Percentiles rank a stretch among this genome's conserved stretches.
phyloP scores from a whole-genome alignment of 345 rosid genomes.

The Hibiscus trionum region DNA sequence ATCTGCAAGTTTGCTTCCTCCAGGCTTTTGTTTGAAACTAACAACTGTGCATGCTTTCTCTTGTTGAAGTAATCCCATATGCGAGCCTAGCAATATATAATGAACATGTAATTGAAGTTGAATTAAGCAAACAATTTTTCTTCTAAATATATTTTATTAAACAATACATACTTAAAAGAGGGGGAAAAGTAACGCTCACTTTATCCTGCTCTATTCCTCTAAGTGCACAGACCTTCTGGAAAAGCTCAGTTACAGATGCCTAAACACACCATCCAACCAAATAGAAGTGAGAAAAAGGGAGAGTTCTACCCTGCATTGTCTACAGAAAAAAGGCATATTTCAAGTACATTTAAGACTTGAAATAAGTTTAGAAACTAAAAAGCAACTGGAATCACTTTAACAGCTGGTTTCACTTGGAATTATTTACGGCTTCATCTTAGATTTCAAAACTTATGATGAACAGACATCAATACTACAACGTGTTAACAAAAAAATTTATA shows the following conservation, averaged over 20 bases:
- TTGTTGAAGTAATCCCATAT: constrained; percentile 71
- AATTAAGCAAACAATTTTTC: background rate
- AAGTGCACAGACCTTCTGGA: constrained; percentile 51
- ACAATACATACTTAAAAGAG: background rate
- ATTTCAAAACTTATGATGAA: background rate
- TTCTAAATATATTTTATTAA: background rate
- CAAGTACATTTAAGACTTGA: background rate
- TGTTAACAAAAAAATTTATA: background rate
- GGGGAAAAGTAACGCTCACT: constrained; percentile 31
- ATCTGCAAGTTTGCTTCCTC: constrained; percentile 62
- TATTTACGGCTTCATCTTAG: too few species aligned
- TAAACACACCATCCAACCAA: constrained; percentile 22
- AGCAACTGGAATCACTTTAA: background rate
- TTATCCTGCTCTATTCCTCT: constrained; percentile 48
- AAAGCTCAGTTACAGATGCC: constrained; percentile 69
- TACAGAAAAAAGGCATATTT: background rate
- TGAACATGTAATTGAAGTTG: background rate
- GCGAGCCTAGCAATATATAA: constrained; percentile 28
- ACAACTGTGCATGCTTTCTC: constrained; percentile 32
- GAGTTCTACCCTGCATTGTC: constrained; percentile 8
- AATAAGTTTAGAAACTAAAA: background rate
- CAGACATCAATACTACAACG: background rate
- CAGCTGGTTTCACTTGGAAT: background rate
- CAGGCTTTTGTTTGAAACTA: constrained; percentile 35
- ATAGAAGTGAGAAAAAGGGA: constrained; percentile 2